phyloP scores from a whole-genome alignment of 495 filamentous ascomycete genomes.

The Penicillium arizonense region DNA sequence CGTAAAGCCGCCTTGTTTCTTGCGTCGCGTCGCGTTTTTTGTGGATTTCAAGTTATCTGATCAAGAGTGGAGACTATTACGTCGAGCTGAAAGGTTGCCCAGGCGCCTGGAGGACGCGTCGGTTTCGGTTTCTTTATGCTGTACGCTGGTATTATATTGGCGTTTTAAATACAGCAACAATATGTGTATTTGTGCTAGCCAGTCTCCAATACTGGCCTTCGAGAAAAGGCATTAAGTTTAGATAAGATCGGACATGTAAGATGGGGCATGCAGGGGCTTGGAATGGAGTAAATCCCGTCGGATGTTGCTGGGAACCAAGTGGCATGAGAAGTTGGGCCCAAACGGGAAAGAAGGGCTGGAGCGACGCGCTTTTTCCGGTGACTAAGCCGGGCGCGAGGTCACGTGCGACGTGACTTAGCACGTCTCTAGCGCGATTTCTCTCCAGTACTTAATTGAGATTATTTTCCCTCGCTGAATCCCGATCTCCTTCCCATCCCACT shows the following conservation, averaged over 20 bases:
- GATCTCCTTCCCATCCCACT: slow-evolving; percentile 21
- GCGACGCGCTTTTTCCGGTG: slow-evolving; percentile 6
- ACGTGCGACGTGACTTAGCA: slow-evolving; percentile 48
- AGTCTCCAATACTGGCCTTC: too few species aligned
- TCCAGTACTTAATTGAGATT: slow-evolving; percentile 28
- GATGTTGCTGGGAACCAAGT: slow-evolving; percentile 26
- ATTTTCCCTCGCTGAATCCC: slow-evolving; percentile 34
- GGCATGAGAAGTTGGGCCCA: slow-evolving; percentile 20
- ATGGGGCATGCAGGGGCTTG: slow-evolving; percentile 18
- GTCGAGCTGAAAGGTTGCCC: slow-evolving; percentile 20
- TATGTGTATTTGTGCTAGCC: too few species aligned
- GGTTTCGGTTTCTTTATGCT: background rate
- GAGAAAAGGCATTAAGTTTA: background rate
- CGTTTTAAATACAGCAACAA: background rate
- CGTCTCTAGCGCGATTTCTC: slow-evolving; percentile 38
- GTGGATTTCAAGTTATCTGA: slow-evolving; percentile 25
- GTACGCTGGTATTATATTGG: background rate
- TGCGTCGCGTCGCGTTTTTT: slow-evolving; percentile 24
- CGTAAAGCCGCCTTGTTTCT: slow-evolving; percentile 26
- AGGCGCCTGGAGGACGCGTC: slow-evolving; percentile 17
- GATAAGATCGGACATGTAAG: slow-evolving; percentile 13
- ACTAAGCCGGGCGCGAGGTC: slow-evolving; percentile 25
- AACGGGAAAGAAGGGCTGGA: slow-evolving; percentile 13
- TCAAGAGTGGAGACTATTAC: slow-evolving; percentile 19
- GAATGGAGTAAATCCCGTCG: slow-evolving; percentile 19